Base-by-base conservation (phyloP, 305 asterid genomes). In the Fraxinus velutina region DNA sequence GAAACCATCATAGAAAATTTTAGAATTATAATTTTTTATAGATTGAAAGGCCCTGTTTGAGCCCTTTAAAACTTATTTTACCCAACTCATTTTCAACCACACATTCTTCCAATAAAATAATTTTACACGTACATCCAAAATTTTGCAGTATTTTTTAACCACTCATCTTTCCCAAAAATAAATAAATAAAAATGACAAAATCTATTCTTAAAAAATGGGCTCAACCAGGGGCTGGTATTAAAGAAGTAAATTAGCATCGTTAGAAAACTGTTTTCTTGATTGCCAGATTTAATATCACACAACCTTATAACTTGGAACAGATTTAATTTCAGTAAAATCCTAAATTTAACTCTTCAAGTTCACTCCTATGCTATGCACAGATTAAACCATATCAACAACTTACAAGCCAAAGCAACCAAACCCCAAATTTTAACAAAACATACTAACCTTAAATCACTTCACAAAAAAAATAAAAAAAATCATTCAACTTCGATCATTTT, bases 1-100 rank as follows among this genome's bases (percentile, higher is more conserved):
- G 62, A 85, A 75, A 75, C 27, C 33, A 81, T 34, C 75, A 82
- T 33, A 57, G 2, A 62, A 71, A 79, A 82, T 27, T 64, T 44
- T 83, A 29, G 39, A 13, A 27, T 30, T 30, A 68, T 30, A 68
- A 13, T 10, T 68, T 10, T 68, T 29, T 8, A 10, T 30, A 27
- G 21, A 68, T 27, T 27, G 74, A 27, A 2, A 6, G 47, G 47
- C 3, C 2, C 47, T 39, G 47, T 39, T 39, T 39, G 47, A 39
- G 15, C 13, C 13, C 47, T 37, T 37, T 37, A 37, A 39, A 8
- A 39, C 47, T 39, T 9, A 39, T 39, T 37, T 37, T 37, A 5
- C 39, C 13, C 47, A 37, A 1, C 47, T 37, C 12, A 37, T 12
- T 13, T 47, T 47, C 19, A 47, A 47, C 6, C 57, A 39, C 55